These are phyloP conservation scores for Diplocarpon mali DNA, from an alignment of 2,329 filamentous ascomycete genomes.

Conservation along the genomic window DNA sequence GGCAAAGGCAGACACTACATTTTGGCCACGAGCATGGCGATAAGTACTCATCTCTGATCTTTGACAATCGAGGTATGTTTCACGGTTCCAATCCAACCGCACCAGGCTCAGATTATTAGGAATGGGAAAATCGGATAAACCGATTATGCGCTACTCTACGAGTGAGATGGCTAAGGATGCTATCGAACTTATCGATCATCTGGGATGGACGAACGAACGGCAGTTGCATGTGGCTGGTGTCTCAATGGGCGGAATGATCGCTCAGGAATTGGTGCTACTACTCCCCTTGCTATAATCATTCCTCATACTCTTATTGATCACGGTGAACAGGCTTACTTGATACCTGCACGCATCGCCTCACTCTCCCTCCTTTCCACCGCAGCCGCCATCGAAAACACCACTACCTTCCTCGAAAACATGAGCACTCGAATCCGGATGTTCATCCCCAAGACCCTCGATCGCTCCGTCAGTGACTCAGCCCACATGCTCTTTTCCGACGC, in stretches of 20 bases:
- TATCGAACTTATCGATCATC: constrained; percentile 55
- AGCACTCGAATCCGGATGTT: constrained; percentile 43
- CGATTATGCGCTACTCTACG: constrained; percentile 66
- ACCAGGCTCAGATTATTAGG: constrained; percentile 28
- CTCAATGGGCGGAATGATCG: constrained; percentile 86
- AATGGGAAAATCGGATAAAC: constrained; percentile 70
- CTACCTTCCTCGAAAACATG: constrained; percentile 54
- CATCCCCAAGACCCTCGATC: constrained; percentile 60
- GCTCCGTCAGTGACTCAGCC: constrained; percentile 53
- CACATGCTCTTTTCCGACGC: constrained; percentile 51
- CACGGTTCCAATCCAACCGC: not conserved
- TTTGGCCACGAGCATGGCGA: constrained; percentile 63
- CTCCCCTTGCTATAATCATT: not conserved
- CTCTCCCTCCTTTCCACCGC: constrained; percentile 53
- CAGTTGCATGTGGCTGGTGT: constrained; percentile 63
- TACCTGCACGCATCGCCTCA: constrained; percentile 41
- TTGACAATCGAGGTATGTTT: constrained; percentile 61
- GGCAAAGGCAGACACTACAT: constrained; percentile 75
- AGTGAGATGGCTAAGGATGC: constrained; percentile 74
- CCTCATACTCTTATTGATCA: not conserved
- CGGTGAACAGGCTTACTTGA: constrained; percentile 32
- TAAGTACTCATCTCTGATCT: constrained; percentile 61
- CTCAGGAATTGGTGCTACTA: constrained; percentile 57
- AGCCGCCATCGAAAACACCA: constrained; percentile 48
- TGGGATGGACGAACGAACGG: constrained; percentile 54